phyloP scores from a whole-genome alignment of 129 eudicot species.

The Centaurea solstitialis region DNA sequence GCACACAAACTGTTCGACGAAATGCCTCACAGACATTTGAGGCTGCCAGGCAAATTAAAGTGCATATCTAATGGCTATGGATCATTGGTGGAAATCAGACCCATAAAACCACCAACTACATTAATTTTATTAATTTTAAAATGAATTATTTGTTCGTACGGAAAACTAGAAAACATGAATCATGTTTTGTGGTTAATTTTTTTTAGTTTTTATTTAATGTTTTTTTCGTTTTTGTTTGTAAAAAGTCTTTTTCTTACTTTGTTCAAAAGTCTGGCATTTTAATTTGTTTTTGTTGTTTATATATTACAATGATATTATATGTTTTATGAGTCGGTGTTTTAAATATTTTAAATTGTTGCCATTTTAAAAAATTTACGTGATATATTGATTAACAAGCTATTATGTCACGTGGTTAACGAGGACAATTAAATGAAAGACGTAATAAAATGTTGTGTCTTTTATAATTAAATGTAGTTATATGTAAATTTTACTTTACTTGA shows the following conservation, averaged over 20 bases:
- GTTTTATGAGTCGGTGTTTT: neutral
- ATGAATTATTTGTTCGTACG: neutral
- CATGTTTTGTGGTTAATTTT: constrained; percentile 3
- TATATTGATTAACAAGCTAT: no score
- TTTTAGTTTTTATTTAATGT: neutral
- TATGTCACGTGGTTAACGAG: neutral
- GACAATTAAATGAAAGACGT: no score
- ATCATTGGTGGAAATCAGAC: constrained; percentile 9
- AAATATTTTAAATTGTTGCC: neutral
- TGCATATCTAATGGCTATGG: neutral
- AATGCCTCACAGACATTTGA: neutral
- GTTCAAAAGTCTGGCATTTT: no score
- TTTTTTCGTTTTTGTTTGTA: neutral
- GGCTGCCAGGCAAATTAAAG: neutral
- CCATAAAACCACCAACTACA: neutral
- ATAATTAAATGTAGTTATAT: no score
- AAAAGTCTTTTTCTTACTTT: neutral
- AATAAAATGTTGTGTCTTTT: neutral
- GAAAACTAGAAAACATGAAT: neutral
- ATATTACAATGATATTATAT: no score
- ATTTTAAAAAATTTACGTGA: neutral
- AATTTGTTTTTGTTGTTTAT: no score
- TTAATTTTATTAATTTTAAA: neutral
- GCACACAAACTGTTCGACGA: neutral
- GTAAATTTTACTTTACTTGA: no score